Conservation (phyloP, 345 rosid species). For the Salix udensis region DNA sequence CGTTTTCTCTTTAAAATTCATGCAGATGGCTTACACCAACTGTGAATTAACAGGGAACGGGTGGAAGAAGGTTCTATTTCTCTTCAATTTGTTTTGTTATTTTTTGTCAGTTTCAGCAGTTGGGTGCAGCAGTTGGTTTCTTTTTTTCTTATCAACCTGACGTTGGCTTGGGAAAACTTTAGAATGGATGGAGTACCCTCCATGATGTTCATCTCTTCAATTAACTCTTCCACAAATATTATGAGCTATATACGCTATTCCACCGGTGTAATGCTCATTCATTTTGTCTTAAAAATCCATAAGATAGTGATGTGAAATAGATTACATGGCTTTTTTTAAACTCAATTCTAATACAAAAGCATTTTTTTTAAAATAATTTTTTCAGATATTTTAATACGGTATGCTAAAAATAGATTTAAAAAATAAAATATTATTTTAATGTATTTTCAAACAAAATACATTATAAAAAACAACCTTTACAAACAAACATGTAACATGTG, state of each 20-base stretch:
- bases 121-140: slow-evolving; percentile 20
- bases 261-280: background rate
- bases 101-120: slow-evolving; percentile 44
- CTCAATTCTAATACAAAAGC: too few relatives aligned
- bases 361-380: too few relatives aligned
- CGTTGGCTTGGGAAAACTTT: slow-evolving; percentile 30
- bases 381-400: too few relatives aligned
- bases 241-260: background rate
- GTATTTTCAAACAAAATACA: too few relatives aligned
- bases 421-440: too few relatives aligned
- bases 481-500: background rate
- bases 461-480: too few relatives aligned
- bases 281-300: background rate
- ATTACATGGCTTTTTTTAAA: background rate
- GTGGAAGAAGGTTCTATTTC: slow-evolving; percentile 2
- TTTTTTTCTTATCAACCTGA: slow-evolving; percentile 19
- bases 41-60: background rate
- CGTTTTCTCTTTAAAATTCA: background rate
- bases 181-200: slow-evolving; percentile 30
- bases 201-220: slow-evolving; percentile 5
- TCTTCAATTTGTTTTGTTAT: slow-evolving; percentile 10
- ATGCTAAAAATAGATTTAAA: too few relatives aligned
- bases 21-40: background rate
- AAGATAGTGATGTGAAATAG: background rate
- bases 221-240: background rate